Percentiles rank a stretch among this genome's conserved stretches.
Conservation (phyloP, 352 stramenopile genomes). For the Phytophthora pluvialis region DNA sequence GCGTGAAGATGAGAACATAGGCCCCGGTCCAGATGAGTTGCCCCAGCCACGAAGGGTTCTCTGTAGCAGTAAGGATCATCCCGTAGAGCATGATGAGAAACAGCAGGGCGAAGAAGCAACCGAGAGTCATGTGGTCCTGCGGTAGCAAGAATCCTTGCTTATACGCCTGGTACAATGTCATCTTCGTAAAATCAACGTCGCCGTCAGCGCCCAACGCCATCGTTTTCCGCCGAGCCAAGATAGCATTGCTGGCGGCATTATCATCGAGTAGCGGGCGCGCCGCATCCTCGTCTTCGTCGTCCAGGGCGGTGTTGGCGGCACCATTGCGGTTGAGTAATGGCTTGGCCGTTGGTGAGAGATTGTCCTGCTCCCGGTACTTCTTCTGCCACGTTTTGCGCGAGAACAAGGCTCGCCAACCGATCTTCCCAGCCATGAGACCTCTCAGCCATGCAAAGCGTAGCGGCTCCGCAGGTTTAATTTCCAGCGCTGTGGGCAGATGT, state of each 20-base stretch:
- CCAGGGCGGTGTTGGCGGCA: constrained; percentile 10
- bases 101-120: constrained; percentile 62
- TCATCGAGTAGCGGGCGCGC: constrained; percentile 27
- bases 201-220: constrained; percentile 15
- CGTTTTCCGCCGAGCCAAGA: constrained; percentile 35
- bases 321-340: constrained; percentile 25
- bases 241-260: constrained; percentile 15
- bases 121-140: constrained; percentile 78
- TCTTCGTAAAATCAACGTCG: constrained; percentile 67
- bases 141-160: constrained; percentile 72
- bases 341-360: constrained; percentile 31
- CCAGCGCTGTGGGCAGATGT: constrained; percentile 10
- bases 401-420: constrained; percentile 44
- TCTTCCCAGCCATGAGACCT: constrained; percentile 39
- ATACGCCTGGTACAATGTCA: constrained; percentile 80
- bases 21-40: constrained; percentile 73
- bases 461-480: constrained; percentile 18
- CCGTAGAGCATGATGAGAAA: constrained; percentile 73
- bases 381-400: constrained; percentile 59
- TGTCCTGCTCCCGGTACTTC: constrained; percentile 58
- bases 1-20: constrained; percentile 74
- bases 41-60: constrained; percentile 70
- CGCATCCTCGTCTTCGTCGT: constrained; percentile 24
- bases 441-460: constrained; percentile 46
- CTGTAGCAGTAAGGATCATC: constrained; percentile 64